Conservation (phyloP, 73 alveolate species). For the Chromera velia region DNA sequence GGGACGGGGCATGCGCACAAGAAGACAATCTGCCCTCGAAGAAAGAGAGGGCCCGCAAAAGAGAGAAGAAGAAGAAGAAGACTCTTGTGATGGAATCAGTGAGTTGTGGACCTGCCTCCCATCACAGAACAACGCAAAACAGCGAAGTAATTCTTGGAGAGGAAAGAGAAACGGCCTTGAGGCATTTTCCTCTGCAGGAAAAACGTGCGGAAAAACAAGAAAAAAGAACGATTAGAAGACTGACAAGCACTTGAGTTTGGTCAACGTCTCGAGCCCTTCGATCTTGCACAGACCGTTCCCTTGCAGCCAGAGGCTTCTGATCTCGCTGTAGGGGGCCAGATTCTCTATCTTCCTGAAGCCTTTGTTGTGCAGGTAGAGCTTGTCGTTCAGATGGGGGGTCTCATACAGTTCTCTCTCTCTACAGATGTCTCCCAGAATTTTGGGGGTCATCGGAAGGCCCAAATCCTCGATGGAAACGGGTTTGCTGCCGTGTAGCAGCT, state of each 20-base stretch:
- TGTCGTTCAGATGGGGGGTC: slow-evolving; percentile 63
- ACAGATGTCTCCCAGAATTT: slow-evolving; percentile 50
- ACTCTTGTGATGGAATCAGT: too few relatives aligned
- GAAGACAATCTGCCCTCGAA: too few relatives aligned
- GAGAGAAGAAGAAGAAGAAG: too few relatives aligned
- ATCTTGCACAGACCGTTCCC: slow-evolving; percentile 62
- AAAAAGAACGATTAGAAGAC: too few relatives aligned
- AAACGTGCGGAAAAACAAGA: too few relatives aligned
- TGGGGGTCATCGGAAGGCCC: background rate
- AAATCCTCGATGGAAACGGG: background rate
- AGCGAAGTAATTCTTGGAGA: too few relatives aligned
- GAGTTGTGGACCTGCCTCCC: too few relatives aligned
- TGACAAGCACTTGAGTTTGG: slow-evolving; percentile 14
- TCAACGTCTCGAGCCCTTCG: slow-evolving; percentile 51
- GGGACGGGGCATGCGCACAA: too few relatives aligned
- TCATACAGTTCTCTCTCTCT: slow-evolving; percentile 61
- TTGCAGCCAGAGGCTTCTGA: slow-evolving; percentile 66
- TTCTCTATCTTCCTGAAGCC: slow-evolving; percentile 60
- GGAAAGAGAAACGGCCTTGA: too few relatives aligned
- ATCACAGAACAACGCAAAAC: slow-evolving; percentile 39
- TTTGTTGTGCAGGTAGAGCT: slow-evolving; percentile 68
- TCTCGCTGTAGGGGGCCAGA: slow-evolving; percentile 56
- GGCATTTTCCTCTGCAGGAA: too few relatives aligned
- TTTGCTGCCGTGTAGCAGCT: too few relatives aligned
- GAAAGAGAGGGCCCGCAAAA: too few relatives aligned